A percentile compares a stretch with the other conserved stretches of the same genome.
These are phyloP conservation scores for Colletotrichum paranaense DNA, from an alignment of 2,329 filamentous ascomycete species.

Conservation along the genomic window DNA sequence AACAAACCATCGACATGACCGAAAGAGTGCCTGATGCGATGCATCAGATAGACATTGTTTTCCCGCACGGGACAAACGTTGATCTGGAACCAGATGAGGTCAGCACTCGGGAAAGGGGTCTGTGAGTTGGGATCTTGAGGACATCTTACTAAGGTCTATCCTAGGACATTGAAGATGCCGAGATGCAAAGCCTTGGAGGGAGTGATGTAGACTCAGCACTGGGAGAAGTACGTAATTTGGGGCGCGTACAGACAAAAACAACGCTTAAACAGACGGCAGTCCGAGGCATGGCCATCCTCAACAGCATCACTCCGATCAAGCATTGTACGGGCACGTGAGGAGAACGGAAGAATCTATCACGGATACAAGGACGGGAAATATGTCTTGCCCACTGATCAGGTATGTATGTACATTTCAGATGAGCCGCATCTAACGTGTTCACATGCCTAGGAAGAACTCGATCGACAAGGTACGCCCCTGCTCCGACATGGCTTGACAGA, in stretches of 20 bases:
- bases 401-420: conserved; percentile 19
- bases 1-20: conserved; percentile 20
- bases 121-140: not conserved
- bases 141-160: not conserved
- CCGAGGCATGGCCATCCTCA: conserved; percentile 44
- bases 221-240: conserved; percentile 39
- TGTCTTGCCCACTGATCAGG: conserved; percentile 51
- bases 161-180: conserved; percentile 28
- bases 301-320: conserved; percentile 47
- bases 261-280: conserved; percentile 12
- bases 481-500: not conserved
- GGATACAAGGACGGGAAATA: conserved; percentile 52
- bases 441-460: conserved; percentile 46
- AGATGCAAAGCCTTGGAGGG: conserved; percentile 32
- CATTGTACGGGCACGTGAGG: conserved; percentile 42
- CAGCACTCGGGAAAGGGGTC: not conserved
- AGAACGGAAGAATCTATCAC: conserved; percentile 53
- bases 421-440: conserved; percentile 22
- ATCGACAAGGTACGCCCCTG: conserved; percentile 42
- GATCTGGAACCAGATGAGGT: conserved; percentile 35
- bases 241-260: not conserved
- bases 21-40: conserved; percentile 14
- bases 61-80: conserved; percentile 6
- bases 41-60: conserved; percentile 13
- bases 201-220: conserved; percentile 43